Base-by-base conservation (phyloP, 768 basidiomycete species). In the Nevesoporus exiguus region DNA sequence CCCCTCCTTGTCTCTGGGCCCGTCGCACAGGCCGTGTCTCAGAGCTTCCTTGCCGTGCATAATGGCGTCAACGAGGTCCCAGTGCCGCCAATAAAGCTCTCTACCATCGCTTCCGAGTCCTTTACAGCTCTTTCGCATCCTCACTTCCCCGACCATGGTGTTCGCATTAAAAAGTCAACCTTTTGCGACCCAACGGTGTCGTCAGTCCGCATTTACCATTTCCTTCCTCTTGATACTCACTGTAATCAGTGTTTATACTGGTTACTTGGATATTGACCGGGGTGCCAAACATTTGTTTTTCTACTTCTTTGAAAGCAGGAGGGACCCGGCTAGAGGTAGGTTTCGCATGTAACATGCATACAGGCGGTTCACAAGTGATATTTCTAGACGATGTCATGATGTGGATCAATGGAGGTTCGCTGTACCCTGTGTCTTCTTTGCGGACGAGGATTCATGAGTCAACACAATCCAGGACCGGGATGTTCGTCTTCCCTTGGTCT, bases 151-250 rank as follows among this genome's bases (percentile, higher is more conserved):
- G 66, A 71, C 34, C 78, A 84, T 54, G 72, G 74, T 45, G 75
- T 85, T 40, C 77, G 84, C 37, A 69, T 86, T 59, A 85, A 84
- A 73, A 83, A 82, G 66, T 79, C 72, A 34, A 61, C 73, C 47
- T 85, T 85, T 62, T 85, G 84, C 58, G 83, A 85, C 63, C 77
- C 81, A 14, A 85, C 83, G 15, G 83, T 85, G 39, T 66, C 64
- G 64, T 65, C 27, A 52, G 64, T 56, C 11, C 37, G 24, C 21
- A 0, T 34, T 0, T 1, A 49, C 36, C 11, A 3, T n/a, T 21
- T 19, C 10, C 29, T 30, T 29, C 49, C 29, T 21, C 36, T 31
- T 1, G 19, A 40, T 3, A 13, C 34, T 54, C 47, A 50, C n/a
- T 7, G 19, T 19, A 29, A 37, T 27, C 39, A 76, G 77, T 46